Evolutionary conservation across 805 yeast genomes (phyloP).

Genomic region (Wickerhamiella azyma): DNA sequence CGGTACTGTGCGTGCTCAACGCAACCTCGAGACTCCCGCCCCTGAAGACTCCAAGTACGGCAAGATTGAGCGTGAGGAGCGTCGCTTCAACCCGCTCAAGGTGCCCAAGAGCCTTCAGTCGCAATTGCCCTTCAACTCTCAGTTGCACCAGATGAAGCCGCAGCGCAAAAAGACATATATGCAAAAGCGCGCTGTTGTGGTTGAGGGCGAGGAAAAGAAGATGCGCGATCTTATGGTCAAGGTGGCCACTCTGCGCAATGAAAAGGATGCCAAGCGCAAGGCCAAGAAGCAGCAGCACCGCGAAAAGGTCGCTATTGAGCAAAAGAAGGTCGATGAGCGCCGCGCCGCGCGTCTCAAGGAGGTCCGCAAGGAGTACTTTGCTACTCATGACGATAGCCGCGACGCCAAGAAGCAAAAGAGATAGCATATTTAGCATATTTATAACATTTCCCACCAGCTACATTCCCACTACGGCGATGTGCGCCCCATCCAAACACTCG

Average conservation of each 20-base stretch:
- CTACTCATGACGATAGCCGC: conserved; percentile 31
- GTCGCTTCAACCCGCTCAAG: conserved; percentile 74
- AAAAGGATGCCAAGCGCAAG: conserved; percentile 65
- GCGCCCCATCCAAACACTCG: no score
- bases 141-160: conserved; percentile 77
- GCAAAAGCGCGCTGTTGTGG: conserved; percentile 84
- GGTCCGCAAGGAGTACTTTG: conserved; percentile 76
- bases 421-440: not conserved
- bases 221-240: conserved; percentile 80
- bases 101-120: conserved; percentile 71
- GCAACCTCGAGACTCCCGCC: conserved; percentile 49
- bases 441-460: no score
- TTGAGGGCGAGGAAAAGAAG: conserved; percentile 86
- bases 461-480: no score
- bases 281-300: conserved; percentile 64
- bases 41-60: conserved; percentile 38
- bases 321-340: conserved; percentile 60
- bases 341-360: conserved; percentile 65
- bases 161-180: conserved; percentile 63
- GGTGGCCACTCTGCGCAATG: conserved; percentile 70
- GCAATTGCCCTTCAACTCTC: conserved; percentile 82
- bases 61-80: conserved; percentile 71
- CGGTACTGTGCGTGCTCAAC: conserved; percentile 78
- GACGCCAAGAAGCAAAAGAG: conserved; percentile 17
- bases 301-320: conserved; percentile 56